Evolutionary conservation across 73 alveolate species (phyloP).

Genomic region (Paramecium sexaurelia): DNA sequence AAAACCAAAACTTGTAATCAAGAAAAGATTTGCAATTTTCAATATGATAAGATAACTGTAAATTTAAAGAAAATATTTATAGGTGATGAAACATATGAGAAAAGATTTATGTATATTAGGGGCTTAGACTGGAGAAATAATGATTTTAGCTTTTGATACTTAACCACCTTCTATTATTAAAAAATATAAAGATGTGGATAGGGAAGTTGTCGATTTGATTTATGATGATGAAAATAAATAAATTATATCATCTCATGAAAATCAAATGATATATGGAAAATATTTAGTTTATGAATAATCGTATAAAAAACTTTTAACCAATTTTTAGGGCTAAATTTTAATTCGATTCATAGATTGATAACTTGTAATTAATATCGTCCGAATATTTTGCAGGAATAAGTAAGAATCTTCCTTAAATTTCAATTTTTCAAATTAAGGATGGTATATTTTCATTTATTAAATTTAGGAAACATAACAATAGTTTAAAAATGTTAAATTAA

Average conservation of each 20-base stretch:
- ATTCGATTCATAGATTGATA: not conserved
- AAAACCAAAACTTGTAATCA: not conserved
- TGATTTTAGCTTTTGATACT: conserved; percentile 21
- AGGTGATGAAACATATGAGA: conserved; percentile 47
- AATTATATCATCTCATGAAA: not conserved
- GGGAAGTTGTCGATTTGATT: not conserved
- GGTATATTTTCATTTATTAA: not conserved
- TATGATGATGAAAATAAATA: conserved; percentile 29
- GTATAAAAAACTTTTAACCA: not conserved
- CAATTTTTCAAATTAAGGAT: not conserved
- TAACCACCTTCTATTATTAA: not conserved
- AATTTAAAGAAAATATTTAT: not conserved
- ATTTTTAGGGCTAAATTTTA: not conserved
- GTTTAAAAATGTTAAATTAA: not conserved
- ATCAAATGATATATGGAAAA: not conserved
- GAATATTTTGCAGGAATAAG: conserved; percentile 21
- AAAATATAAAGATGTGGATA: not conserved
- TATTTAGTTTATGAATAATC: not conserved
- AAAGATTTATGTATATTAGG: not conserved
- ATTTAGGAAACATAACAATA: not conserved
- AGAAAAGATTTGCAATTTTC: not conserved
- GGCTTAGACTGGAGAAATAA: not conserved
- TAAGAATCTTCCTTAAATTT: not conserved
- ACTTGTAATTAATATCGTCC: not conserved
- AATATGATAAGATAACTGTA: not conserved